Conservation (phyloP, 495 filamentous ascomycete species). For the Astrothelium subdiscretum region DNA sequence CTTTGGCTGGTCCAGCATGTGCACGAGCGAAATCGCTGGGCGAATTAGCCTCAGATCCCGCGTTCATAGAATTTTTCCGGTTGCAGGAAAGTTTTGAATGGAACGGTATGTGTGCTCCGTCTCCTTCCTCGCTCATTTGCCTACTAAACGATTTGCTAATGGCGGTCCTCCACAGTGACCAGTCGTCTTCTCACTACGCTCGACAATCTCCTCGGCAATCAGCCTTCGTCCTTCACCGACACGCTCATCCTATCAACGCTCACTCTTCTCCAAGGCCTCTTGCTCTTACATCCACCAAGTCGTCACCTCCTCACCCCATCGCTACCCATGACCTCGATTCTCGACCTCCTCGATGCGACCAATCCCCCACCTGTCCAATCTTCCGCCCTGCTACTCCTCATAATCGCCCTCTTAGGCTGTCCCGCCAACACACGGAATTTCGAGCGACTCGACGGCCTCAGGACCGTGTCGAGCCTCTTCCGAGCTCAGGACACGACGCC, state of each 20-base stretch:
- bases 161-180: slow-evolving; percentile 7
- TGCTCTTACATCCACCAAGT: slow-evolving; percentile 88
- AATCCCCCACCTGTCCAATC: slow-evolving; percentile 89
- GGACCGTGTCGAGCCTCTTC: slow-evolving; percentile 89
- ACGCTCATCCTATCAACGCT: slow-evolving; percentile 78
- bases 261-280: slow-evolving; percentile 78
- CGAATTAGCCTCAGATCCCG: slow-evolving; percentile 69
- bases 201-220: slow-evolving; percentile 73
- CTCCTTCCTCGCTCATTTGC: neutral
- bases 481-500: slow-evolving; percentile 68
- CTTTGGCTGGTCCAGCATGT: neutral
- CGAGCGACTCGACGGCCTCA: slow-evolving; percentile 81
- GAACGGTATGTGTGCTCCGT: slow-evolving; percentile 52
- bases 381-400: slow-evolving; percentile 75
- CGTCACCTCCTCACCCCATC: slow-evolving; percentile 78
- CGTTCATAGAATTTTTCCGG: slow-evolving; percentile 93
- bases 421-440: slow-evolving; percentile 84
- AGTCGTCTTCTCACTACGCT: slow-evolving; percentile 65
- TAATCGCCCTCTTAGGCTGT: slow-evolving; percentile 71
- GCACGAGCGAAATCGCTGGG: slow-evolving; percentile 45
- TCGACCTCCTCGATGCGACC: slow-evolving; percentile 87
- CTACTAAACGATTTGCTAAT: neutral
- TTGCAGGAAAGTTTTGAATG: slow-evolving; percentile 95
- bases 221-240: slow-evolving; percentile 59
- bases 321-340: slow-evolving; percentile 89